Evolutionary conservation across 2,329 filamentous ascomycete genomes (phyloP), one percentile per base, ranked within the genome.

Genomic region (Colletotrichum echinochloae): DNA sequence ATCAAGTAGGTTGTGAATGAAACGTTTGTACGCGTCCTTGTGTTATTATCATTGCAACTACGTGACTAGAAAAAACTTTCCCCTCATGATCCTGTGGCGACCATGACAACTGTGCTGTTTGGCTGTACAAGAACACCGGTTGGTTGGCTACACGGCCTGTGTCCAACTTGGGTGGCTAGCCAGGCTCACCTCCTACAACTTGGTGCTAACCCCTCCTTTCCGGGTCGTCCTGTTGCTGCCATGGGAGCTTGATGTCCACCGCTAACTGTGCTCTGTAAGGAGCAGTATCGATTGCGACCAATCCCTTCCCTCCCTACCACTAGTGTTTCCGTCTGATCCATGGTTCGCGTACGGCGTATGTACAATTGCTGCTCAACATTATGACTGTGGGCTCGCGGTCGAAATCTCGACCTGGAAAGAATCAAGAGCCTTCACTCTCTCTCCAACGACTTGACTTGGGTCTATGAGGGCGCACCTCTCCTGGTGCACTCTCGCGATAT

Each of bases 311-410:
- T 52, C 51, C 51, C 44, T 30, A 14, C 7, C n/a, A n/a, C 6
- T 55, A 51, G 28, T 41, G 33, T 33, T n/a, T n/a, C 33, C 14
- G 44, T 41, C 64, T 48, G 28, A 35, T 41, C 39, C 62, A 55
- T 26, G 55, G 30, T 51, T 30, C 51, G 46, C 37, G 44, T 67
- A n/a, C 9, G 20, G 18, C 20, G 64, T 67, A 70, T 70, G 64
- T 70, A 67, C 64, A 70, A 37, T 59, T 70, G 57, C 51, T 46
- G 20, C 28, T 44, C 23, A 39, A 26, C 63, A 67, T 70, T 59
- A 62, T 48, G 57, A 35, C 52, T 52, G 20, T 41, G 49, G 44
- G n/a, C 2, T 59, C 37, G 30, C 28, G 28, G 20, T 16, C 52
- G 46, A 28, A 28, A 48, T 41, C 57, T 62, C 57, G 8, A 26